Percentiles rank a stretch among this genome's conserved stretches.
Evolutionary conservation across 2,329 filamentous ascomycete genomes (phyloP).

Genomic region (Aspergillus hiratsukae): DNA sequence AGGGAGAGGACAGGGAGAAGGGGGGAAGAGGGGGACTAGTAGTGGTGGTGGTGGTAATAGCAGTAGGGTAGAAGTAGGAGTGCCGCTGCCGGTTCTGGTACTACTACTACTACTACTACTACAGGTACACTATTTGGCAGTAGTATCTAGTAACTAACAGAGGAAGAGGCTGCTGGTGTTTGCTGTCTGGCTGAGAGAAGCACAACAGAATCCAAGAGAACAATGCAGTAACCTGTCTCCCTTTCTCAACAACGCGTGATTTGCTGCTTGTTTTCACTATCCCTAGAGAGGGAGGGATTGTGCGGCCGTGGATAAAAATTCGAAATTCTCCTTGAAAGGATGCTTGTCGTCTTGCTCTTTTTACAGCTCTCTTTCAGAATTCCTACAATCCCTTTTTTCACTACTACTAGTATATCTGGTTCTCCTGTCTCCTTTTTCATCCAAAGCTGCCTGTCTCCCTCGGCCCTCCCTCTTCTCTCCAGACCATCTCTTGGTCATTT

Average conservation of each 20-base stretch:
- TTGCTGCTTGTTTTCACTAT: neutral
- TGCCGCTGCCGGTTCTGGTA: neutral
- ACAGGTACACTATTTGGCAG: neutral
- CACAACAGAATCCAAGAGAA: neutral
- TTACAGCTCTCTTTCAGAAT: neutral
- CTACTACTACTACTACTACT: neutral
- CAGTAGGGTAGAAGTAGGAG: neutral
- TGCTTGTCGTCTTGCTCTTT: neutral
- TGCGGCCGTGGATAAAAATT: neutral
- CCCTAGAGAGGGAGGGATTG: neutral
- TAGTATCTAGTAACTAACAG: neutral
- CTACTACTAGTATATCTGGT: neutral
- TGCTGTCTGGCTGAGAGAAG: neutral
- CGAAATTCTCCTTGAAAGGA: neutral
- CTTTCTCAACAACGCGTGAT: neutral
- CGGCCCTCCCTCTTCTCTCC: neutral
- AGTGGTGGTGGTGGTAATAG: neutral
- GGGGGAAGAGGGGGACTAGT: conserved; percentile 14
- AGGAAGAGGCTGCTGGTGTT: conserved; percentile 3
- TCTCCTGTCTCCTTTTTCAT: neutral
- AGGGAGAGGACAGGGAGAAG: conserved; percentile 12
- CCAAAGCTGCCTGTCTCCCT: neutral
- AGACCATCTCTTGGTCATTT: conserved; percentile 18
- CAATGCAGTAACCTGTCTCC: neutral
- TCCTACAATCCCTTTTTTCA: neutral